Evolutionary conservation across 2,329 filamentous ascomycete genomes (phyloP).

Genomic region (Sarocladium strictum): DNA sequence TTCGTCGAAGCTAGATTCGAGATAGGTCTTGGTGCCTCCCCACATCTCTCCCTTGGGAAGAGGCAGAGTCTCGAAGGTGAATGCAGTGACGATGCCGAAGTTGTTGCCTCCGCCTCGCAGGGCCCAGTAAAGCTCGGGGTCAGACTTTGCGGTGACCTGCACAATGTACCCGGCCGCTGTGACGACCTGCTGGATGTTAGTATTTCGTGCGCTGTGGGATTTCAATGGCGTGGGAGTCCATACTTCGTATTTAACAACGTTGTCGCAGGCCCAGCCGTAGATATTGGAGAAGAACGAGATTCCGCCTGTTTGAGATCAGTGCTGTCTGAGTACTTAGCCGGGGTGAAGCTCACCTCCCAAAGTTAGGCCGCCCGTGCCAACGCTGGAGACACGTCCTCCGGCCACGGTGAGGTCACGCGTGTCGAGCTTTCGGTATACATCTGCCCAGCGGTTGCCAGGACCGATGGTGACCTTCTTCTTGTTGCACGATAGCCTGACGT

Average conservation of each 20-base stretch:
- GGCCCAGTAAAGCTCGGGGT: slow-evolving; percentile 52
- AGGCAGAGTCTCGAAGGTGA: slow-evolving; percentile 33
- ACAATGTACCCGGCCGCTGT: slow-evolving; percentile 37
- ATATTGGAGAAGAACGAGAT: slow-evolving; percentile 40
- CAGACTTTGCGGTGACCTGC: slow-evolving; percentile 31
- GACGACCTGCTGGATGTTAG: slow-evolving; percentile 26
- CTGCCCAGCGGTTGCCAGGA: slow-evolving; percentile 31
- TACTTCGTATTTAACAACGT: slow-evolving; percentile 37
- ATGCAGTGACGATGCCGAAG: slow-evolving; percentile 49
- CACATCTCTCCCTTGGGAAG: slow-evolving; percentile 22
- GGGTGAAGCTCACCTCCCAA: slow-evolving; percentile 22
- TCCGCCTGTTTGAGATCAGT: slow-evolving; percentile 27
- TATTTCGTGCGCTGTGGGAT: background rate
- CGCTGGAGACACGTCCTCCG: slow-evolving; percentile 31
- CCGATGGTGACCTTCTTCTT: slow-evolving; percentile 27
- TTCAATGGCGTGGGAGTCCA: background rate
- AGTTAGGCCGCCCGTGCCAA: slow-evolving; percentile 35
- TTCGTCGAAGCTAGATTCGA: slow-evolving; percentile 20
- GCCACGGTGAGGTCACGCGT: slow-evolving; percentile 25
- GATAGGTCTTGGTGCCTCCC: slow-evolving; percentile 26
- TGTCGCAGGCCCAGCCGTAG: slow-evolving; percentile 42
- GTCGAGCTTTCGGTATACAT: slow-evolving; percentile 31
- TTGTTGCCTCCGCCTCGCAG: slow-evolving; percentile 49
- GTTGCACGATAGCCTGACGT: slow-evolving; percentile 22
- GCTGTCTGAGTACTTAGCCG: background rate